A percentile compares a stretch with the other conserved stretches of the same genome.
phyloP scores from a whole-genome alignment of 108 stramenopile genomes.

The Stephanodiscus minutulus region DNA sequence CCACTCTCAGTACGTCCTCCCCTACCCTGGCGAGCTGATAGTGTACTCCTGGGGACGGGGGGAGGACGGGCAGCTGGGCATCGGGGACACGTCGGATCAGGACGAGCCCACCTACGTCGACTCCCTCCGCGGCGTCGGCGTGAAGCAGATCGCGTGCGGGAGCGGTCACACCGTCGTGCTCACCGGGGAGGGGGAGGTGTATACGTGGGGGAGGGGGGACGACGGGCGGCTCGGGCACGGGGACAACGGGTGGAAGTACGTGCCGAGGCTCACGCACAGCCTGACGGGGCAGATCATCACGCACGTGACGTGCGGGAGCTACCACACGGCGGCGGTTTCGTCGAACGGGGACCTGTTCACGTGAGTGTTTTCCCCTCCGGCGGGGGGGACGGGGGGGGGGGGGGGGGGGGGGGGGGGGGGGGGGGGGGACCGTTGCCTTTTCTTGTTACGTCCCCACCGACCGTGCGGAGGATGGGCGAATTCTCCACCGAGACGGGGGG shows the following conservation, averaged over 20 bases:
- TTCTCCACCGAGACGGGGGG: too few relatives aligned
- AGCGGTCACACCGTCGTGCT: constrained; percentile 93
- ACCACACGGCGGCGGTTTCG: constrained; percentile 94
- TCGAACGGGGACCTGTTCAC: constrained; percentile 91
- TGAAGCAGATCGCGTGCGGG: constrained; percentile 92
- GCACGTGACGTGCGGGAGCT: constrained; percentile 91
- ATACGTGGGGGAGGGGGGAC: constrained; percentile 87
- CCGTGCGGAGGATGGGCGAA: too few relatives aligned
- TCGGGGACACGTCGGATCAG: constrained; percentile 76
- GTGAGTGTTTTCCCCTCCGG: constrained; percentile 28
- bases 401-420: not conserved
- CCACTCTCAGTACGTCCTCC: not conserved
- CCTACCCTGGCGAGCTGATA: constrained; percentile 54
- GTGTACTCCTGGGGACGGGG: constrained; percentile 92
- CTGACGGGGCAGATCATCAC: constrained; percentile 81
- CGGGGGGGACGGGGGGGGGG: not conserved
- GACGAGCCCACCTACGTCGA: constrained; percentile 91
- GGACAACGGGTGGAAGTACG: constrained; percentile 96
- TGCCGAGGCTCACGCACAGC: constrained; percentile 83
- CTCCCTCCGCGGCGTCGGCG: constrained; percentile 87
- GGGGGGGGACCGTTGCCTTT: not conserved
- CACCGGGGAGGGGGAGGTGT: constrained; percentile 92
- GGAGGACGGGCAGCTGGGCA: constrained; percentile 88
- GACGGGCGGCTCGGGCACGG: constrained; percentile 94
- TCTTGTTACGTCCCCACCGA: too few relatives aligned